phyloP scores from a whole-genome alignment of 176 grass and related monocot genomes.

The Carex scoparia region DNA sequence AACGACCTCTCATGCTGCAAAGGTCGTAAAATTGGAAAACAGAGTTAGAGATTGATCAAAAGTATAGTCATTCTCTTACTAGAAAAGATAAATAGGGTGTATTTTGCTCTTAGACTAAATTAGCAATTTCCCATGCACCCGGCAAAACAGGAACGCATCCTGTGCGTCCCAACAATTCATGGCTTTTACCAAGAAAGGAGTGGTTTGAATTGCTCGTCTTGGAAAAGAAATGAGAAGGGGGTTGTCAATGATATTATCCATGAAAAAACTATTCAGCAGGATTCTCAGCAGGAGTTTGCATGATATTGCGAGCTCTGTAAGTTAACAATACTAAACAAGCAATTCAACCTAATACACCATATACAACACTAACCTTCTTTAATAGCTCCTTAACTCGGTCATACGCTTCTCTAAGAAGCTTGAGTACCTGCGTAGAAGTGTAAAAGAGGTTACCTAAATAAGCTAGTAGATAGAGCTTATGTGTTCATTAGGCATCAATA shows the following conservation, averaged over 20 bases:
- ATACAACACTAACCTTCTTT: constrained; percentile 62
- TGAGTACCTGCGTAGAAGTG: constrained; percentile 58
- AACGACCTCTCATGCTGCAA: constrained; percentile 96
- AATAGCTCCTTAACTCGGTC: constrained; percentile 74
- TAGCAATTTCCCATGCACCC: neutral
- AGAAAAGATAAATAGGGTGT: neutral
- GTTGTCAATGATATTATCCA: neutral
- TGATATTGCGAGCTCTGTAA: neutral
- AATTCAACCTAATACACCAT: neutral
- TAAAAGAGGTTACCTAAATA: neutral
- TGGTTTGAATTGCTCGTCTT: neutral
- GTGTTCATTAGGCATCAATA: neutral
- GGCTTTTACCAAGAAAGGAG: neutral
- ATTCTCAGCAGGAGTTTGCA: neutral
- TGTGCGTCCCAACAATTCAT: too few species aligned
- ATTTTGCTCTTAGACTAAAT: neutral
- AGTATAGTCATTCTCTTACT: neutral
- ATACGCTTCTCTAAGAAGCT: constrained; percentile 93
- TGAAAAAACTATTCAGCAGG: neutral
- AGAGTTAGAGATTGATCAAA: neutral
- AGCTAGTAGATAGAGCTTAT: neutral
- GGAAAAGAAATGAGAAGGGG: neutral
- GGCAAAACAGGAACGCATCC: too few species aligned
- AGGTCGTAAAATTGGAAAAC: constrained; percentile 27
- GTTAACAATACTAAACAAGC: constrained; percentile 18